phyloP scores from a whole-genome alignment of 768 basidiomycete genomes.

The Mycena olivaceomarginata region DNA sequence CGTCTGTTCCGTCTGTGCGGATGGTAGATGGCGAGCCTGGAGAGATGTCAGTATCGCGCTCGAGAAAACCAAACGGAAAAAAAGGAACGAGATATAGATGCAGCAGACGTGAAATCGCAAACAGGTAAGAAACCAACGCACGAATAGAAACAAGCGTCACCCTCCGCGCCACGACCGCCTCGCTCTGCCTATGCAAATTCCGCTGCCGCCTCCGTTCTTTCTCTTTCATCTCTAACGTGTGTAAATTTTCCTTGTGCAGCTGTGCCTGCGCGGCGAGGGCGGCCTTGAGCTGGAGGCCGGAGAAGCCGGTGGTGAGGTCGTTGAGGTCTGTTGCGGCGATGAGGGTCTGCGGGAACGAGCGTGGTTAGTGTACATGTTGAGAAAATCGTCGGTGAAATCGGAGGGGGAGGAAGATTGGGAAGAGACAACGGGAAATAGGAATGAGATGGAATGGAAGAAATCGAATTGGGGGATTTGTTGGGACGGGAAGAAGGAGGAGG shows the following conservation, averaged over 20 bases:
- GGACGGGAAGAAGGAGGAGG: too few species aligned
- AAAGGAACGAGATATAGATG: not conserved
- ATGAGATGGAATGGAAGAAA: not conserved
- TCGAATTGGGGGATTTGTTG: too few species aligned
- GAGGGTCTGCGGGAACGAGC: not conserved
- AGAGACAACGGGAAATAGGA: not conserved
- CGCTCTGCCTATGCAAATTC: constrained; percentile 6
- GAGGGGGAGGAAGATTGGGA: too few species aligned
- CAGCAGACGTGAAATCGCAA: not conserved
- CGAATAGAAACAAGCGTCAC: not conserved
- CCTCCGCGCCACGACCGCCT: not conserved
- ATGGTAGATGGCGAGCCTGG: not conserved
- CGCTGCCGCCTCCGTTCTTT: not conserved
- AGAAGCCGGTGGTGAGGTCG: constrained; percentile 32
- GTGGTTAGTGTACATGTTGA: too few species aligned
- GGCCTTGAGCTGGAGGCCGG: not conserved
- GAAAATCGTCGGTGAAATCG: too few species aligned
- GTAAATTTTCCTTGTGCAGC: too few species aligned
- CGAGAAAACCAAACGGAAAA: too few species aligned
- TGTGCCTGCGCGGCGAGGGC: too few species aligned
- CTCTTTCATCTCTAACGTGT: not conserved
- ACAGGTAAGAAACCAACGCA: not conserved
- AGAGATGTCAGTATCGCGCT: not conserved
- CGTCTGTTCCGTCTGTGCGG: not conserved
- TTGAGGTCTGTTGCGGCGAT: constrained; percentile 24